Evolutionary conservation across 2,329 filamentous ascomycete genomes (phyloP), one percentile per base, ranked within the genome.

Genomic region (Sporothrix brunneoviolacea): DNA sequence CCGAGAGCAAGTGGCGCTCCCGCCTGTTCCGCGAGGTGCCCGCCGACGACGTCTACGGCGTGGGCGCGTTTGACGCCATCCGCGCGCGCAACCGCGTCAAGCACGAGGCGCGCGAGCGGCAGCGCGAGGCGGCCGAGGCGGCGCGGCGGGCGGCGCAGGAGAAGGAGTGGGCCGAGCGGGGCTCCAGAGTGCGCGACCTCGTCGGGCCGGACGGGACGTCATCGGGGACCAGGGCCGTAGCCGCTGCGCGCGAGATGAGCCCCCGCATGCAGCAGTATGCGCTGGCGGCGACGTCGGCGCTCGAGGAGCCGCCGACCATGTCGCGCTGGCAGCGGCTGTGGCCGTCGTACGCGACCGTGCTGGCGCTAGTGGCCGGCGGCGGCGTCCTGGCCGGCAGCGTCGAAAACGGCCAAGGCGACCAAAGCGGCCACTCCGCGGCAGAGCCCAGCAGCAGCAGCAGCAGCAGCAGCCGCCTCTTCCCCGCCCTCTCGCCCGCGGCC

Each of bases 401-500:
- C 21, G 63, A 75, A 39, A n/a, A 16, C 54, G 60, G n/a, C n/a
- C n/a, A n/a, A n/a, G n/a, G n/a, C n/a, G n/a, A n/a, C n/a, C n/a
- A n/a, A n/a, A n/a, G n/a, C n/a, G n/a, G n/a, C n/a, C n/a, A n/a
- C n/a, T n/a, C n/a, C n/a, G n/a, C n/a, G n/a, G n/a, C n/a, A n/a
- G n/a, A n/a, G n/a, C n/a, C n/a, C n/a, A n/a, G 61, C 28, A 13
- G 10, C 18, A 4, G 7, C 73, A 74, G 10, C 68, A 44, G 5
- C 40, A 62, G 69, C 27, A 59, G 59, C 4, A 61, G 72, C 51
- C 71, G 84, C 43, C 58, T 86, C 33, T 79, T 76, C 61, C 80
- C 79, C 2, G 77, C 82, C 36, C 65, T 83, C 2, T 76, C 82
- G 1, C 78, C 82, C 2, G 74, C 82, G 13, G 72, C 77, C 3